phyloP scores from a whole-genome alignment of 164 flowering plant species.

The Vitis labrusca region DNA sequence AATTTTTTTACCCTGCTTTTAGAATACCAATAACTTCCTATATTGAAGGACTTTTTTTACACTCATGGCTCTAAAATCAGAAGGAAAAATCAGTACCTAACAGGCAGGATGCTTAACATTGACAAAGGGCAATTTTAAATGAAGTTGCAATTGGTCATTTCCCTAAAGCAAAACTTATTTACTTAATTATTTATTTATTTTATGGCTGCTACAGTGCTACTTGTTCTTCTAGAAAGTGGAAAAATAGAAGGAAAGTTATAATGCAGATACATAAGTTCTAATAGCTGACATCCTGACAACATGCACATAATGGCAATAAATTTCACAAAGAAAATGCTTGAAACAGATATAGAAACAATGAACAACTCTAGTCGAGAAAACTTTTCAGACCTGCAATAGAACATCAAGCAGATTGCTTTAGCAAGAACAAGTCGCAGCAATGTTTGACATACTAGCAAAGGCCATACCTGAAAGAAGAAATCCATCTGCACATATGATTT shows the following conservation, averaged over 20 bases:
- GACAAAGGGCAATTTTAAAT: too few relatives aligned
- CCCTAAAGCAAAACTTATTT: too few relatives aligned
- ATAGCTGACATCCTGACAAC: not conserved
- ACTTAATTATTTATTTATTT: too few relatives aligned
- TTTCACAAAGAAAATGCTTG: not conserved
- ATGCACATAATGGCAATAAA: not conserved
- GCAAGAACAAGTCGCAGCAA: not conserved
- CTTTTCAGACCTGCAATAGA: not conserved
- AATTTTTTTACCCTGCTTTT: too few relatives aligned
- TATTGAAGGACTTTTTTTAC: too few relatives aligned
- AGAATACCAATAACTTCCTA: too few relatives aligned
- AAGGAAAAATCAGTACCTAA: too few relatives aligned
- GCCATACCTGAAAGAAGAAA: slow-evolving; percentile 76
- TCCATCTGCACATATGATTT: slow-evolving; percentile 71
- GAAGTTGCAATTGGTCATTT: too few relatives aligned
- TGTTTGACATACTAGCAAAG: not conserved
- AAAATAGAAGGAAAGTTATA: not conserved
- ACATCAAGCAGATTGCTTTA: not conserved
- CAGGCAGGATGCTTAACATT: too few relatives aligned
- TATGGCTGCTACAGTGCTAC: too few relatives aligned
- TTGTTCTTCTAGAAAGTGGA: not conserved
- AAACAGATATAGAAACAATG: not conserved
- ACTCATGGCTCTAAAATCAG: too few relatives aligned
- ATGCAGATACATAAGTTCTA: not conserved
- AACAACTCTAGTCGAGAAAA: not conserved